Conservation (phyloP, 345 rosid species). For the Abelmoschus esculentus region DNA sequence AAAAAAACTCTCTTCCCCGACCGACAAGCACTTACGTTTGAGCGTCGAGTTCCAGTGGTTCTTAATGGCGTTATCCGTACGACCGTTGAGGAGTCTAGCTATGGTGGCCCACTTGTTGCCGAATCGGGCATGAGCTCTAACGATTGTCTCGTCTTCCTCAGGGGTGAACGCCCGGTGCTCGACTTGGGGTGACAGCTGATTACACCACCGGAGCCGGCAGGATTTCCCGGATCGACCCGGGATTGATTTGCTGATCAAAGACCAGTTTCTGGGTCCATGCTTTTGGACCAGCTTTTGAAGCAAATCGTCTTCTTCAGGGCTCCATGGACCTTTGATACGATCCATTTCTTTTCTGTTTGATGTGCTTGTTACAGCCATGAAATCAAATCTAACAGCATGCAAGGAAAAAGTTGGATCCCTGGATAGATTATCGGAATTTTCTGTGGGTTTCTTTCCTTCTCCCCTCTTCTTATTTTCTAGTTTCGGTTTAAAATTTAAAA, state of each 20-base stretch:
- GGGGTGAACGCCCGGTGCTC: conserved; percentile 78
- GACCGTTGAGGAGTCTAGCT: conserved; percentile 80
- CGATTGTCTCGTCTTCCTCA: conserved; percentile 77
- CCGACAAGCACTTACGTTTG: conserved; percentile 56
- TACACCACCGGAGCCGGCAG: conserved; percentile 89
- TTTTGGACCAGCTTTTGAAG: conserved; percentile 54
- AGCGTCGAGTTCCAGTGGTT: conserved; percentile 97
- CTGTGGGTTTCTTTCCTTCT: neutral
- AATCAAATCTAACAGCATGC: neutral
- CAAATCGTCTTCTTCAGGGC: conserved; percentile 89
- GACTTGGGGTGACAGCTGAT: conserved; percentile 90
- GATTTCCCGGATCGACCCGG: conserved; percentile 92
- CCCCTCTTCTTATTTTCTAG: neutral
- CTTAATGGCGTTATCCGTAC: conserved; percentile 90
- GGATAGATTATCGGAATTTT: conserved; percentile 1
- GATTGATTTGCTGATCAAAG: conserved; percentile 83
- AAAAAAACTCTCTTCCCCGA: conserved; percentile 31
- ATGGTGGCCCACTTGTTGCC: conserved; percentile 98
- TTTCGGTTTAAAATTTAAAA: neutral
- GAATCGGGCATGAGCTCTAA: conserved; percentile 73
- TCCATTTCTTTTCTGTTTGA: conserved; percentile 44
- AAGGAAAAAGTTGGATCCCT: neutral
- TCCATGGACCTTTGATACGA: conserved; percentile 97
- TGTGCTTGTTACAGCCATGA: conserved; percentile 20
- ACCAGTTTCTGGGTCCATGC: conserved; percentile 92